Conservation (phyloP, 116 monocot species). For the Zostera marina region DNA sequence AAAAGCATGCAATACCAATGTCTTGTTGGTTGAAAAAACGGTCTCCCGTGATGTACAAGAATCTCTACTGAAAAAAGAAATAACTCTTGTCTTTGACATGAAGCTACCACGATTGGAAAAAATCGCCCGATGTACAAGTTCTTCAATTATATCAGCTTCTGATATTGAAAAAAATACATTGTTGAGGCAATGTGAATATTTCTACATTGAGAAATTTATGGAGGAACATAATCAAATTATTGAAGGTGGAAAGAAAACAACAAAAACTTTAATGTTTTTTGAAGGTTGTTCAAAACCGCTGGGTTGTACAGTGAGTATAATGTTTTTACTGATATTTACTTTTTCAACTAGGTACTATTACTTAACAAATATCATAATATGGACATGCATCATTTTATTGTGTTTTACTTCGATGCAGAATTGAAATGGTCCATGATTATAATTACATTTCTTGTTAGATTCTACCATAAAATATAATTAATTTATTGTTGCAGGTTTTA, state of each 20-base stretch:
- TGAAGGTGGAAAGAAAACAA: conserved; percentile 45
- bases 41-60: conserved; percentile 76
- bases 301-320: conserved; percentile 73
- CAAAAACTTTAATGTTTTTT: conserved; percentile 85
- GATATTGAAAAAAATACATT: conserved; percentile 22
- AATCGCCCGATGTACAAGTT: conserved; percentile 74
- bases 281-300: conserved; percentile 83
- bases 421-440: too few species aligned
- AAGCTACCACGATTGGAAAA: conserved; percentile 60
- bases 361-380: too few species aligned
- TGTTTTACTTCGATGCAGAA: too few species aligned
- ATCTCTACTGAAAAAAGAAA: conserved; percentile 43
- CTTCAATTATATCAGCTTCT: conserved; percentile 44
- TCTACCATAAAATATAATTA: not conserved
- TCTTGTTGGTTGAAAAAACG: conserved; percentile 85
- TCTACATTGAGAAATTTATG: conserved; percentile 64
- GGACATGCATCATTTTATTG: too few species aligned
- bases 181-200: conserved; percentile 55
- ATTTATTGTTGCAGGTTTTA: conserved; percentile 39
- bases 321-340: too few species aligned
- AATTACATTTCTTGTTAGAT: too few species aligned
- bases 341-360: too few species aligned
- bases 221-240: conserved; percentile 44
- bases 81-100: conserved; percentile 75
- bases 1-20: conserved; percentile 56